Percentiles rank a stretch among this genome's conserved stretches.
Evolutionary conservation across 106 monocot species (phyloP).

Genomic region (Allium fistulosum): DNA sequence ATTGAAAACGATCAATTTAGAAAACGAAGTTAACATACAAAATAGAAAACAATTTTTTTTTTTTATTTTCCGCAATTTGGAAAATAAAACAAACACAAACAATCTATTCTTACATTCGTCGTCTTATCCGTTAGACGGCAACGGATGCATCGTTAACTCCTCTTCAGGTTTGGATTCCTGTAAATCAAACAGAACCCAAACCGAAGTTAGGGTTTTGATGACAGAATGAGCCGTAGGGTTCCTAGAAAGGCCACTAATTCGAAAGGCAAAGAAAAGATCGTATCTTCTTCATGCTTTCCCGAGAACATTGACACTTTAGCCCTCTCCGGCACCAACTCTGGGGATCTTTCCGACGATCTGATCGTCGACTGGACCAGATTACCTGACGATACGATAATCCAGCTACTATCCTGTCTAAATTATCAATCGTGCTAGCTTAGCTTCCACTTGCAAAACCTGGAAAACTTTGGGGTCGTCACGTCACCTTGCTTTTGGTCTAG

Average conservation of each 20-base stretch:
- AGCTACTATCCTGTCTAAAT: conserved; percentile 69
- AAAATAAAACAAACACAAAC: too few species aligned
- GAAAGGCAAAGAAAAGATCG: conserved; percentile 47
- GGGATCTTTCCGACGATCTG: not conserved
- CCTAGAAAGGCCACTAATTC: conserved; percentile 33
- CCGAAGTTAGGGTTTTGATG: not conserved
- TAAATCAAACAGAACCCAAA: not conserved
- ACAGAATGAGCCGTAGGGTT: conserved; percentile 63
- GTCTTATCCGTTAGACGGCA: too few species aligned
- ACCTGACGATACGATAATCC: conserved; percentile 78
- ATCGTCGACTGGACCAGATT: conserved; percentile 71
- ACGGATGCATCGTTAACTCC: not conserved
- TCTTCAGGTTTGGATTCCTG: not conserved
- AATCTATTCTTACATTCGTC: too few species aligned
- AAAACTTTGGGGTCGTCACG: conserved; percentile 54
- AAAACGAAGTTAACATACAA: too few species aligned
- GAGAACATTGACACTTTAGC: conserved; percentile 12
- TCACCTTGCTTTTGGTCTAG: conserved; percentile 73
- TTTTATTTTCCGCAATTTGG: too few species aligned
- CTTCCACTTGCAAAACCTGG: conserved; percentile 77
- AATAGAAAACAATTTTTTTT: too few species aligned
- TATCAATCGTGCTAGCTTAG: conserved; percentile 87
- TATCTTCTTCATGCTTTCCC: conserved; percentile 13
- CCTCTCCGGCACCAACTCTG: conserved; percentile 6
- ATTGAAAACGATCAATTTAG: too few species aligned